Evolutionary conservation across 2,329 filamentous ascomycete genomes (phyloP).

Genomic region (Calonectria henricotiae): DNA sequence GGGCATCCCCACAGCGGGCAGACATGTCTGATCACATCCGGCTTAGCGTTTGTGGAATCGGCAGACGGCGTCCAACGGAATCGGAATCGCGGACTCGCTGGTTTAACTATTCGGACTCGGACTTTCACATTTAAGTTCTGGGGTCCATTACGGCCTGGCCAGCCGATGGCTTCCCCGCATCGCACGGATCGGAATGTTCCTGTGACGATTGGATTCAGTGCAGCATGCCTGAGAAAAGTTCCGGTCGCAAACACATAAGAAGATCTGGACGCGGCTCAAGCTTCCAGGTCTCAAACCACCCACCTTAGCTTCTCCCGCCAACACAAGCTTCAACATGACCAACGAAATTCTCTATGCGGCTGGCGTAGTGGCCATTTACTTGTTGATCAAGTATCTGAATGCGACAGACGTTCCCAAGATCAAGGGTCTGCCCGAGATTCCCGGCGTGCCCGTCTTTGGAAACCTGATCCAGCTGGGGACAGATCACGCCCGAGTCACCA

Average conservation of each 20-base stretch:
- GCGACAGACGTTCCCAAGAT: constrained; percentile 73
- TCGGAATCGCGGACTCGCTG: constrained; percentile 30
- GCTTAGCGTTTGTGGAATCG: constrained; percentile 29
- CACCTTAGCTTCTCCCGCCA: not conserved
- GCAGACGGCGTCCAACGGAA: constrained; percentile 22
- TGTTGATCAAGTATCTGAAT: constrained; percentile 57
- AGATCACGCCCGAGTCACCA: constrained; percentile 70
- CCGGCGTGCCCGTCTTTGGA: constrained; percentile 75
- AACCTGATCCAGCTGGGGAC: constrained; percentile 75
- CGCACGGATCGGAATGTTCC: constrained; percentile 13
- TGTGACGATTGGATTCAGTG: constrained; percentile 11
- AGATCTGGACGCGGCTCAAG: constrained; percentile 5
- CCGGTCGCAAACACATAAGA: constrained; percentile 17
- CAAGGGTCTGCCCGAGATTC: constrained; percentile 74
- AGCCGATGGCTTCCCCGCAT: constrained; percentile 15
- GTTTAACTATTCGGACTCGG: constrained; percentile 19
- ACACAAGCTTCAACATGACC: constrained; percentile 27
- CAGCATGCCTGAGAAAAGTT: not conserved
- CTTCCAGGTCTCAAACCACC: not conserved
- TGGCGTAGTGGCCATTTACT: constrained; percentile 39
- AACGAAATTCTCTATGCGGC: constrained; percentile 32
- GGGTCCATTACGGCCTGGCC: not conserved
- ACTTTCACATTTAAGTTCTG: not conserved
- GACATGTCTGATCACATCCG: not conserved
- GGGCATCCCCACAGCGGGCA: not conserved